Base-by-base conservation (phyloP, 495 filamentous ascomycete species). In the Massariosphaeria phaeospora region DNA sequence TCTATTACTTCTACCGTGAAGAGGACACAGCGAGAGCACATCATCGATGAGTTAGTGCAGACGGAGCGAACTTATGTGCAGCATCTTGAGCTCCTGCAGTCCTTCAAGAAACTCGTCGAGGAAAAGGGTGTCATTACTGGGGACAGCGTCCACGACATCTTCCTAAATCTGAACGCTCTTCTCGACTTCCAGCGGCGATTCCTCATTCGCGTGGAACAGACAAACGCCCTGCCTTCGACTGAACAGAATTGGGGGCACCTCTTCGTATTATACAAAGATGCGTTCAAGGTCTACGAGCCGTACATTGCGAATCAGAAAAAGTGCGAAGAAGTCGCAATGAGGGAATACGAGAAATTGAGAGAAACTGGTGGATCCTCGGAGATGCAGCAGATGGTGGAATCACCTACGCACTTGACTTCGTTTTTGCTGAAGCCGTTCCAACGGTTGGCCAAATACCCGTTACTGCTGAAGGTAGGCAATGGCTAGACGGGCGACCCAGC, bases 41-140 rank as follows among this genome's bases (percentile, higher is more conserved):
- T 97, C 54, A 79, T 98, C 26, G 81, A 85, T 60, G 93, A 98
- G 66, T 71, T 98, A 40, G 82, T 98, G 40, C 86, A 88, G 61
- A 97, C 91, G 3, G 93, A 98, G 68, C 84, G 93, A 34, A 94
- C 95, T 66, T 98, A 98, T 59, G 94, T 97, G n/a, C 91, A 97
- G 63, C 91, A 97, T 72, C 75, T 98, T 24, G 91, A 97, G 65
- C 90, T 91, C 57, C 70, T 98, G 15, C 91, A 97, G 65, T 85
- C 90, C 45, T 80, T 97, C 52, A 96, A 96, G 75, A 93, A 88
- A 62, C 81, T 83, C 23, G 73, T 97, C 27, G 89, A 96, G 64
- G 83, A 91, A 62, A 88, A 85, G 41, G 89, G 89, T 34, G 80
- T 89, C 30, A 81, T 97, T 54, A 83, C 89, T 3, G 91, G 93